Base-by-base conservation (phyloP, 148 eudicot species). In the Simmondsia chinensis region DNA sequence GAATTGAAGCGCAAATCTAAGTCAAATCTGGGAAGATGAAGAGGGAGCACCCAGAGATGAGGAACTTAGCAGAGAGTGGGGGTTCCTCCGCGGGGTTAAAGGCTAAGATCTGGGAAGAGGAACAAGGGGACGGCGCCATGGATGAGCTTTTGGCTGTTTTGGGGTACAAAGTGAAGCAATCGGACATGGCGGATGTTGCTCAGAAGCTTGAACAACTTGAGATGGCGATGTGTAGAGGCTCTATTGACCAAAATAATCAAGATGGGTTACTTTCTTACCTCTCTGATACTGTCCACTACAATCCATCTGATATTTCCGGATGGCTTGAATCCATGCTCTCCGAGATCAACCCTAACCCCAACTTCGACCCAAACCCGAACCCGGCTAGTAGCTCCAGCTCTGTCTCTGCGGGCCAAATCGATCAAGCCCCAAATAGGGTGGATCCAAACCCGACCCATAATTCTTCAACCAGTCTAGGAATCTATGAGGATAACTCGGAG, bases 151-250 rank as follows among this genome's bases (percentile, higher is more conserved):
- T 89, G 1, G 93, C 79, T 0, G 95, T 73, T 0, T 43, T 84
- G 65, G 97, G 97, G 0, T 89, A 89, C 69, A 81, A 79, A 32
- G 95, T 89, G 3, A 69, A 56, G 48, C 60, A 77, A 0, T 71
- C 85, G 0, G 95, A 84, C 39, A 78, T 89, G 95, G 72, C 77
- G 1, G 77, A 72, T 1, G 93, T 89, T 0, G 97, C 97, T 0
- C 57, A 76, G 50, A 89, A 76, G 60, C 64, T 89, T 0, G 87
- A 81, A 57, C 83, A 68, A 36, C 69, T 85, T 0, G 97, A 79
- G 20, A 56, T 69, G 78, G 80, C 59, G 0, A 81, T 89, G 74
- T 77, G 75, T 0, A 63, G 58, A 5, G 46, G n/a, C n/a, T n/a
- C 60, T 46, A 9, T 5, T 5, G 31, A 28, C 31, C 68, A 39